Evolutionary conservation across 2,329 filamentous ascomycete genomes (phyloP).

Genomic region (Eurotiales sp.): DNA sequence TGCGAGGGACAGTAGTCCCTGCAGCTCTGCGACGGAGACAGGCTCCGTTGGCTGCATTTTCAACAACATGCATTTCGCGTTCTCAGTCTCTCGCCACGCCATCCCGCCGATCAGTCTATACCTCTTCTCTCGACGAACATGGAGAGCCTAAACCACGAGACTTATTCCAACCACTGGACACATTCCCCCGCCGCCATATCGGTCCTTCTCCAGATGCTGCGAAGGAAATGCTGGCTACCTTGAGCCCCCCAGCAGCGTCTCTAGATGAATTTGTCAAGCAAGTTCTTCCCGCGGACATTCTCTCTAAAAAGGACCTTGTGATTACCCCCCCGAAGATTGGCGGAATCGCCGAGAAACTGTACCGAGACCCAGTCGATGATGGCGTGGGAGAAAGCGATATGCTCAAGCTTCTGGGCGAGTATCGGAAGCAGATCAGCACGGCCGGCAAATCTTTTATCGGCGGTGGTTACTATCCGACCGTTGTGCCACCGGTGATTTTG

Average conservation of each 20-base stretch:
- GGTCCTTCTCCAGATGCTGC: constrained; percentile 70
- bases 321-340: constrained; percentile 48
- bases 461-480: constrained; percentile 82
- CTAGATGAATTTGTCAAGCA: constrained; percentile 81
- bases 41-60: constrained; percentile 23
- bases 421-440: constrained; percentile 56
- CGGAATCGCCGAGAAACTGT: constrained; percentile 32
- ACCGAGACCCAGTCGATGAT: constrained; percentile 35
- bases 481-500: constrained; percentile 84
- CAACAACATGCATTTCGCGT: constrained; percentile 24
- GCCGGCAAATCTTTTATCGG: constrained; percentile 70
- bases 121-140: constrained; percentile 87
- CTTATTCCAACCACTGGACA: constrained; percentile 47
- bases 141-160: constrained; percentile 44
- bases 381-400: constrained; percentile 46
- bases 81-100: constrained; percentile 18
- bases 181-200: constrained; percentile 80
- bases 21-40: constrained; percentile 5
- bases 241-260: constrained; percentile 69
- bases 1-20: constrained; percentile 5
- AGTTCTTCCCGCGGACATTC: constrained; percentile 76
- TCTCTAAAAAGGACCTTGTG: constrained; percentile 62
- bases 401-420: constrained; percentile 38
- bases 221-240: constrained; percentile 71
- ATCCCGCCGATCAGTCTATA: constrained; percentile 61